Conservation (phyloP, 352 stramenopile species). For the Thraustochytrium sp. region DNA sequence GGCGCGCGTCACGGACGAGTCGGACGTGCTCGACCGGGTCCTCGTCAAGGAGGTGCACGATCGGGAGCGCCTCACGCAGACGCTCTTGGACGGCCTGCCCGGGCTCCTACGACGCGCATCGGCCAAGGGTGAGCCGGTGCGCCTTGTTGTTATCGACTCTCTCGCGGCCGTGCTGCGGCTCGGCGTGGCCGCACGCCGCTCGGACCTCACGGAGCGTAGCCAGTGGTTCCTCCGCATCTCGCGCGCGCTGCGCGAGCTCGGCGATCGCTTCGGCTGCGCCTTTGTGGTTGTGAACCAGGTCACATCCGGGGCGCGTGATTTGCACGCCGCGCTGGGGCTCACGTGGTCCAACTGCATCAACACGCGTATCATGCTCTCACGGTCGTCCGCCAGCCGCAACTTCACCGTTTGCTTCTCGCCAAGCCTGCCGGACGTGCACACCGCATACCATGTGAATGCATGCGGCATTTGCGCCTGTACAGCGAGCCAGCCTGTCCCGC, state of each 20-base stretch:
- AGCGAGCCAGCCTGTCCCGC: background rate
- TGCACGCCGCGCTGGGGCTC: background rate
- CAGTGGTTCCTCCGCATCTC: background rate
- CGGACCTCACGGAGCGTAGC: background rate
- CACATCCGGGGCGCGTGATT: background rate
- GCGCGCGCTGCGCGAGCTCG: background rate
- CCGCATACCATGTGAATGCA: background rate
- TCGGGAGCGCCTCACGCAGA: background rate
- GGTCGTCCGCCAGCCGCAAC: background rate
- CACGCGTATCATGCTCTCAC: constrained; percentile 17
- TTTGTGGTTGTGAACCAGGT: constrained; percentile 29
- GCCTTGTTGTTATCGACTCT: constrained; percentile 21
- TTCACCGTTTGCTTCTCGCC: background rate
- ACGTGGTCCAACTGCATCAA: constrained; percentile 34
- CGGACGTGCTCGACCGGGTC: background rate
- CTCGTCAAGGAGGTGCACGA: constrained; percentile 22
- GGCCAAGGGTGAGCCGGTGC: background rate
- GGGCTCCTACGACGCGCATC: background rate
- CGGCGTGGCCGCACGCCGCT: background rate
- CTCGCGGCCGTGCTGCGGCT: background rate
- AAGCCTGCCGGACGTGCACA: background rate
- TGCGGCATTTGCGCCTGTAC: background rate
- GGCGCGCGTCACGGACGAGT: too few species aligned
- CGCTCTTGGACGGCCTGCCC: background rate
- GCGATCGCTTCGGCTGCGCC: background rate